Evolutionary conservation across 192 early-diverging fungal species (phyloP).

Genomic region (Phycomyces nitens): DNA sequence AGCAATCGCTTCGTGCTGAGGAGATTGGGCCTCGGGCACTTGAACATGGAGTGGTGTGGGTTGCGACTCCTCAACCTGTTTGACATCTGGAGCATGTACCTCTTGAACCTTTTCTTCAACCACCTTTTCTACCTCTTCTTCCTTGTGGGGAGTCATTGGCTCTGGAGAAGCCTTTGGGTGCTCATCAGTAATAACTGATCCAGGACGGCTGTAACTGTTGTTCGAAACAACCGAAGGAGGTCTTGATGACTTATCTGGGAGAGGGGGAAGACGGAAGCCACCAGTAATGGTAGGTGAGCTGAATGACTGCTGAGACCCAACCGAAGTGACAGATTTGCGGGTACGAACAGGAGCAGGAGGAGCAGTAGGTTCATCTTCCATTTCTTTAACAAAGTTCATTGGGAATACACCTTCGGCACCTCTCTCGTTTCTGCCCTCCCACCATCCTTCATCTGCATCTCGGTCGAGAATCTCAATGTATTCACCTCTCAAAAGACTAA

Average conservation of each 20-base stretch:
- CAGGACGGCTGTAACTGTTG: not conserved
- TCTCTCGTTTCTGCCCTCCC: constrained; percentile 48
- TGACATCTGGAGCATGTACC: too few relatives aligned
- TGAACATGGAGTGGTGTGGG: too few relatives aligned
- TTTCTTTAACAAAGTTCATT: constrained; percentile 47
- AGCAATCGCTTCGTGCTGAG: too few relatives aligned
- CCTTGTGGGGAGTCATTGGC: too few relatives aligned
- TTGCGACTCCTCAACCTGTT: too few relatives aligned
- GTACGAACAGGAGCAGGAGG: constrained; percentile 18
- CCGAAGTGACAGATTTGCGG: constrained; percentile 10
- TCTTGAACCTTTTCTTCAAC: too few relatives aligned
- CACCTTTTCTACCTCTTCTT: too few relatives aligned
- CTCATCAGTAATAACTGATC: not conserved
- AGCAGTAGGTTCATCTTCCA: constrained; percentile 22
- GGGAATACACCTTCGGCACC: constrained; percentile 49
- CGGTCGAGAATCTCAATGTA: constrained; percentile 44
- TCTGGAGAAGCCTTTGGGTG: not conserved
- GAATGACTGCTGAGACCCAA: not conserved
- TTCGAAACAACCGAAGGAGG: not conserved
- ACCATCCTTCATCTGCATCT: constrained; percentile 52
- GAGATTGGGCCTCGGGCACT: too few relatives aligned
- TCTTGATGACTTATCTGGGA: not conserved
- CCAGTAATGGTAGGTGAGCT: not conserved
- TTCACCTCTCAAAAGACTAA: constrained; percentile 39
- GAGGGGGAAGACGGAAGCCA: constrained; percentile 2